Base-by-base conservation (phyloP, 768 basidiomycete genomes). In the Collybia mongolica region DNA sequence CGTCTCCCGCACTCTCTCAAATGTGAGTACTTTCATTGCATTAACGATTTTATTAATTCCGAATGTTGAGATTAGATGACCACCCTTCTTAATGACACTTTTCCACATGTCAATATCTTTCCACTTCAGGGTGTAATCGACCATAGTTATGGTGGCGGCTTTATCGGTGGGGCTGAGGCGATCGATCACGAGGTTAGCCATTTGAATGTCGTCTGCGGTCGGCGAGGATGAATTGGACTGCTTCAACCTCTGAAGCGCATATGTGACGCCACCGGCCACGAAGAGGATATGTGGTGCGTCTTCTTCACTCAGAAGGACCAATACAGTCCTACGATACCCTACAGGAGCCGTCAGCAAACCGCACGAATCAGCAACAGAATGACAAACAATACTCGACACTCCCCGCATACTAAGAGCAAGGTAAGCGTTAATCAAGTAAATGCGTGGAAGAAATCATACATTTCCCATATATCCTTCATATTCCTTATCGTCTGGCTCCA, bases 381-480 rank as follows among this genome's bases (percentile, higher is more conserved):
- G 18, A 47, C 65, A 17, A 46, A 71, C 66, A 68, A 46, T 71
- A 65, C 1, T 70, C 63, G 12, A 70, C 36, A 17, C 62, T 46
- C 2, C 60, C 63, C 18, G 63, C 65, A 41, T 47, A 38, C 66
- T 66, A 49, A 39, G 7, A 32, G 28, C 8, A 17, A 45, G 23
- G 40, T 43, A 54, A 44, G 49, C 5, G 40, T 24, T 44, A 22
- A 37, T 24, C 8, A n/a, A 46, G 14, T 35, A 39, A 40, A 22
- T 36, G 15, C 4, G 48, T 18, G 9, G 2, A n/a, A 32, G 9
- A 32, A 47, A 26, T 35, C 17, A 32, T 36, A 75, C 76, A 57
- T 75, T 73, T 11, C 69, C 73, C 58, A 64, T 63, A 53, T 75
- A 75, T 19, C 72, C 70, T 44, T 73, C 71, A 40, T 73, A 74